phyloP scores from a whole-genome alignment of 2,329 filamentous ascomycete species.

The Parafenestella ontariensis region DNA sequence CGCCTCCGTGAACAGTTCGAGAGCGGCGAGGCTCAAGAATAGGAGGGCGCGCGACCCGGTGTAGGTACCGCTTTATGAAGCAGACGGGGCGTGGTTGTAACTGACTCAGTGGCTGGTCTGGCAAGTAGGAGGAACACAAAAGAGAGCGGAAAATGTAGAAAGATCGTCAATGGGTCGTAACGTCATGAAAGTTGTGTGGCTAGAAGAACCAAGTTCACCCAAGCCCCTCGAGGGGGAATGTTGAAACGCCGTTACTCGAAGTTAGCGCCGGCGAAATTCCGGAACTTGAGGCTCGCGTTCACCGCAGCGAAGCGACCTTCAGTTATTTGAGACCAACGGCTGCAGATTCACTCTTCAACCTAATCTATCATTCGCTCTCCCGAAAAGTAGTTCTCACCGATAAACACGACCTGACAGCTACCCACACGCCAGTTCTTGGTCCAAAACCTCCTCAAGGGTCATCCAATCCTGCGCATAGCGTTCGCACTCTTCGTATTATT shows the following conservation, averaged over 20 bases:
- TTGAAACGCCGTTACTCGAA: slow-evolving; percentile 18
- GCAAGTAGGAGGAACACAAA: slow-evolving; percentile 13
- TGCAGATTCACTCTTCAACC: background rate
- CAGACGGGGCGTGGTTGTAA: slow-evolving; percentile 4
- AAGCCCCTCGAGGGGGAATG: slow-evolving; percentile 18
- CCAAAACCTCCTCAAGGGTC: too few species aligned
- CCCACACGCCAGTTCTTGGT: too few species aligned
- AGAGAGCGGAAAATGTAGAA: slow-evolving; percentile 26
- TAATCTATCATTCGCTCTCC: background rate
- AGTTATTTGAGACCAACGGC: background rate
- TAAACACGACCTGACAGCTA: too few species aligned
- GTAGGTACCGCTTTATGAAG: slow-evolving; percentile 11
- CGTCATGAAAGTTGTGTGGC: slow-evolving; percentile 31
- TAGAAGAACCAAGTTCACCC: slow-evolving; percentile 12
- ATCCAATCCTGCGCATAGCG: too few species aligned
- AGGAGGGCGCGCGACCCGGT: slow-evolving; percentile 19
- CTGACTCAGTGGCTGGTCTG: slow-evolving; percentile 1
- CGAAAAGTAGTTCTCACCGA: too few species aligned
- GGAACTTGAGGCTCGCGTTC: background rate
- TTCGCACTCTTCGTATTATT: too few species aligned
- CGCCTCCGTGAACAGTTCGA: slow-evolving; percentile 4
- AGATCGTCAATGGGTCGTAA: slow-evolving; percentile 42
- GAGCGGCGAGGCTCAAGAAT: slow-evolving; percentile 18
- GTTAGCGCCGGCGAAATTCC: slow-evolving; percentile 20
- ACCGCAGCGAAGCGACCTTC: background rate